phyloP scores from a whole-genome alignment of 768 basidiomycete species.

The Phlegmacium glaucopus region DNA sequence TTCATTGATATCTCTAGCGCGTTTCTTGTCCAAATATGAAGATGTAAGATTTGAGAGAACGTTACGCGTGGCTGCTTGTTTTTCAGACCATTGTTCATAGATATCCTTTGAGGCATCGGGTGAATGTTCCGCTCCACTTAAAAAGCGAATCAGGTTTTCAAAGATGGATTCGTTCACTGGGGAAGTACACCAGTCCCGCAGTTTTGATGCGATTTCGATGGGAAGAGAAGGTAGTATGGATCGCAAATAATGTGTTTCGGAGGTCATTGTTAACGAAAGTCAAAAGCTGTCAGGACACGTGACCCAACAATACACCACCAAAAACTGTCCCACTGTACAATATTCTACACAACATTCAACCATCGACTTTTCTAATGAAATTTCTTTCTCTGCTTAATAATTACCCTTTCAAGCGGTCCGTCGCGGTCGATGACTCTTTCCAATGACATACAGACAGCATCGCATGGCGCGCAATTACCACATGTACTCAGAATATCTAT shows the following conservation, averaged over 20 bases:
- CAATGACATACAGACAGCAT: too few relatives aligned
- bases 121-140: slow-evolving; percentile 36
- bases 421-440: too few relatives aligned
- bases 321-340: too few relatives aligned
- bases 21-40: slow-evolving; percentile 20
- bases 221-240: slow-evolving; percentile 33
- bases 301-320: too few relatives aligned
- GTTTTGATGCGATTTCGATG: slow-evolving; percentile 29
- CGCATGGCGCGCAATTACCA: too few relatives aligned
- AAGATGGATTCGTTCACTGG: slow-evolving; percentile 32
- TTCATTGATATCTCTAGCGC: slow-evolving; percentile 33
- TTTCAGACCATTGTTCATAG: slow-evolving; percentile 34
- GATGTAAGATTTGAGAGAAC: slow-evolving; percentile 28
- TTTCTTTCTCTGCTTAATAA: too few relatives aligned
- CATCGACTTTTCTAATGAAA: too few relatives aligned
- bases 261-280: slow-evolving; percentile 18
- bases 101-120: slow-evolving; percentile 24
- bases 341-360: too few relatives aligned
- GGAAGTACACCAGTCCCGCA: slow-evolving; percentile 28
- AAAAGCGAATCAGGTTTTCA: slow-evolving; percentile 41
- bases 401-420: too few relatives aligned
- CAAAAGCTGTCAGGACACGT: too few relatives aligned
- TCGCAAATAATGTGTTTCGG: slow-evolving; percentile 27
- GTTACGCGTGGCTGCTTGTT: slow-evolving; percentile 28
- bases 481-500: too few relatives aligned